Conservation (phyloP, 2,329 filamentous ascomycete species). For the Albophoma yamanashiensis region DNA sequence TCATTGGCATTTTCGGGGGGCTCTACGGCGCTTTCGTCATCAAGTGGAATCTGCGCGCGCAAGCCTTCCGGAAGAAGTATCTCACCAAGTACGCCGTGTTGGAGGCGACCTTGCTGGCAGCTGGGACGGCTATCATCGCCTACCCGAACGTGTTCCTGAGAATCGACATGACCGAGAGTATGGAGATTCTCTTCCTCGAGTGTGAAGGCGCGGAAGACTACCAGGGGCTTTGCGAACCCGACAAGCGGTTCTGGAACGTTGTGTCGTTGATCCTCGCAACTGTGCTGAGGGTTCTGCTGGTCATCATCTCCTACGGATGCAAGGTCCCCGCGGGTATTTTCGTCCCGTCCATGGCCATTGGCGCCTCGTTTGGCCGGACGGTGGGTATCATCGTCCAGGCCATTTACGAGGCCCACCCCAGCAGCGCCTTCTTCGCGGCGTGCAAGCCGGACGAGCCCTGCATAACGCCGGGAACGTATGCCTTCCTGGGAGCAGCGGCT, state of each 20-base stretch:
- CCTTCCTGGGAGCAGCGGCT: constrained; percentile 85
- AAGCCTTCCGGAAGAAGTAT: constrained; percentile 91
- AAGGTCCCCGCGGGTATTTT: constrained; percentile 98
- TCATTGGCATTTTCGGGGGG: constrained; percentile 87
- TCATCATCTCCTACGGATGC: constrained; percentile 94
- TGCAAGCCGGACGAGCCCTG: constrained; percentile 89
- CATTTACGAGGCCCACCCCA: constrained; percentile 73
- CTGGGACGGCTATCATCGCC: constrained; percentile 80
- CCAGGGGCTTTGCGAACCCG: constrained; percentile 72
- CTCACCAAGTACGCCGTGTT: constrained; percentile 73
- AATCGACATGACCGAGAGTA: constrained; percentile 99
- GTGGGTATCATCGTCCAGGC: constrained; percentile 92
- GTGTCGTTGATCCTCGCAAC: constrained; percentile 71
- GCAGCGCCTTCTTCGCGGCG: constrained; percentile 74
- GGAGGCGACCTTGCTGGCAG: constrained; percentile 76
- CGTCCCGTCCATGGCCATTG: constrained; percentile 95
- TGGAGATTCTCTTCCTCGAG: constrained; percentile 94
- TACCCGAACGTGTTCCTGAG: constrained; percentile 92
- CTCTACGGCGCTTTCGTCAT: constrained; percentile 95
- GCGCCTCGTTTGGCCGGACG: constrained; percentile 85
- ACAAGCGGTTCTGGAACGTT: constrained; percentile 69
- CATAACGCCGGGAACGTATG: constrained; percentile 95
- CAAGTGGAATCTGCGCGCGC: constrained; percentile 88
- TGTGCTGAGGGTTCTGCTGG: constrained; percentile 67
- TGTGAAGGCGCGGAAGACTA: constrained; percentile 86